Conservation (phyloP, 2,329 filamentous ascomycete species). For the Fusarium haematococcum region DNA sequence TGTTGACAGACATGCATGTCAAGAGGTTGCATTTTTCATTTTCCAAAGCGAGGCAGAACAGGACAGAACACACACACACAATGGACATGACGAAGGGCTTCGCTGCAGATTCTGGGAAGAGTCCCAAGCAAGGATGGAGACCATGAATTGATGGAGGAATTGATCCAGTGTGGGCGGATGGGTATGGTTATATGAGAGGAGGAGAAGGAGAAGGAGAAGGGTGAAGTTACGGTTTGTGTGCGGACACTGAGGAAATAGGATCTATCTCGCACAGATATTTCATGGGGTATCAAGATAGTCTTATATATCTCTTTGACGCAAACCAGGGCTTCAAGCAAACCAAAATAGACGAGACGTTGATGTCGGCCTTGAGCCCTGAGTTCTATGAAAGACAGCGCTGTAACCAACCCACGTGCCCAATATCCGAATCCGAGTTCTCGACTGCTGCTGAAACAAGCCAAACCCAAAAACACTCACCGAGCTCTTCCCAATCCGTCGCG, state of each 20-base stretch:
- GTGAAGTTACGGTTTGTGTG: neutral
- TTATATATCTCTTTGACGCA: conserved; percentile 15
- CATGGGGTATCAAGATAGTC: conserved; percentile 2
- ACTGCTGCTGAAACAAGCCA: neutral
- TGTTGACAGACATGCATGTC: conserved; percentile 16
- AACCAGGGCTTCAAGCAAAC: conserved; percentile 4
- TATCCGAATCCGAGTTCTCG: neutral
- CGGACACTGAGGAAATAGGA: neutral
- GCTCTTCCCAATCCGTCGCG: neutral
- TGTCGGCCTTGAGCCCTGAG: conserved; percentile 4
- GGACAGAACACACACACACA: conserved; percentile 24
- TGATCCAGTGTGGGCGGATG: neutral
- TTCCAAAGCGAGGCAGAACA: conserved; percentile 29
- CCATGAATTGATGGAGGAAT: neutral
- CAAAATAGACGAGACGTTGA: conserved; percentile 26
- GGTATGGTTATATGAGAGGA: neutral
- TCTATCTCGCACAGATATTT: neutral
- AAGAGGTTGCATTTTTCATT: conserved; percentile 28
- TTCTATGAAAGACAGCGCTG: neutral
- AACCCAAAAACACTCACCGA: neutral
- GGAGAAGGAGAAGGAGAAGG: neutral
- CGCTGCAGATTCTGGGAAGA: conserved; percentile 20
- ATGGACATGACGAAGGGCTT: conserved; percentile 29
- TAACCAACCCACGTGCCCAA: neutral
- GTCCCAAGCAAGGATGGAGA: neutral